Evolutionary conservation across 345 rosid species (phyloP), one percentile per base, ranked within the genome.

Genomic region (Heritiera littoralis): DNA sequence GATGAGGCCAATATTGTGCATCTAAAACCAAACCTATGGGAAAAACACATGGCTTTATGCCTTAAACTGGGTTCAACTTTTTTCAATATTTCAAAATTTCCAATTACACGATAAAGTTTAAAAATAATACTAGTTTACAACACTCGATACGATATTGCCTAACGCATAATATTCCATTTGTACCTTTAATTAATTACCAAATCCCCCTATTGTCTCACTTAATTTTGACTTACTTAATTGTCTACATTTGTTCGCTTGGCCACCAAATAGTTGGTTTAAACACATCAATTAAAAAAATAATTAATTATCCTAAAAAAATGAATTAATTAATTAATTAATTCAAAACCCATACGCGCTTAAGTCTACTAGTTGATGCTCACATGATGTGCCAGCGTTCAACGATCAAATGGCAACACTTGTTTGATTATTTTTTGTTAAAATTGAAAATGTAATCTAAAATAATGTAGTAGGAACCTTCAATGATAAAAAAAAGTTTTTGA

Each of bases 41-140:
- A 72, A 51, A 35, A 0, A 76, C 85, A 86, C 88, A 86, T 84
- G 90, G 76, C 49, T 9, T 11, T 84, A 87, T 80, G 80, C 73
- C 84, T 80, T 65, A 58, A 73, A 61, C 32, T 2, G 18, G 74
- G 72, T 55, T 49, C 66, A 32, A 32, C 82, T 61, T 9, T 1
- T 4, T 72, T 72, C 6, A 72, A 30, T 63, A 63, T 63, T 63
- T 30, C 15, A 13, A 12, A 61, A 28, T 8, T 72, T 52, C 52
- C 28, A 71, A 30, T 14, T 14, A 30, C 6, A 49, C 3, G 3
- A 35, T 35, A 35, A 35, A 1, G 43, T 4, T 41, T 41, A 41
- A 41, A 41, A 41, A 3, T 51, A 13, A 30, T 30, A 41, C 58
- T 6, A 48, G 32, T 60, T 60, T 4, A 20, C 46, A 46, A 46